A percentile compares a stretch with the other conserved stretches of the same genome.
phyloP scores from a whole-genome alignment of 805 yeast genomes.

The Saturnispora ahearnii region DNA sequence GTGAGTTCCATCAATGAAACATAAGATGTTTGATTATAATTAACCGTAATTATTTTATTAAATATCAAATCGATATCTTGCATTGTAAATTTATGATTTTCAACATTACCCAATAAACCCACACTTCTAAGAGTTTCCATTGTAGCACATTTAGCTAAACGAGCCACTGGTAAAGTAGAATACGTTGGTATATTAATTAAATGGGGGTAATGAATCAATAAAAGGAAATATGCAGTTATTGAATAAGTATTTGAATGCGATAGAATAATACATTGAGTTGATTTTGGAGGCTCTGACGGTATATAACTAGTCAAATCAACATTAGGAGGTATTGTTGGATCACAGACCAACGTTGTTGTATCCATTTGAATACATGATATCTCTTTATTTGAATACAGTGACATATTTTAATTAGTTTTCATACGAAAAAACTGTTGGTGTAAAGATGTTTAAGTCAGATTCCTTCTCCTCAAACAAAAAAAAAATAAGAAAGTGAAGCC shows the following conservation, averaged over 20 bases:
- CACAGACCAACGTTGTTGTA: not conserved
- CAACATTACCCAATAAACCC: constrained; percentile 69
- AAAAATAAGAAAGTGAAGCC: not conserved
- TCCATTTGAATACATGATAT: not conserved
- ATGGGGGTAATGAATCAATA: constrained; percentile 52
- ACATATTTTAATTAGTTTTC: not conserved
- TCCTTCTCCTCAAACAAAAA: not conserved
- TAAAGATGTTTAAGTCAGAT: not conserved
- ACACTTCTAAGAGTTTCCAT: constrained; percentile 69
- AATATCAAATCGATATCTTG: constrained; percentile 28
- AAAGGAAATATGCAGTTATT: constrained; percentile 66
- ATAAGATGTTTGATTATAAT: constrained; percentile 68
- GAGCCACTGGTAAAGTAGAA: constrained; percentile 83
- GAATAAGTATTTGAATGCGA: constrained; percentile 81
- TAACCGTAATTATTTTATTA: constrained; percentile 59
- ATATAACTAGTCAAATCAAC: constrained; percentile 11
- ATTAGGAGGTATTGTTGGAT: not conserved
- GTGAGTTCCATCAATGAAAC: constrained; percentile 41
- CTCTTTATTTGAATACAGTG: not conserved
- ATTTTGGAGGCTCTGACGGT: constrained; percentile 11
- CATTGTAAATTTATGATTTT: constrained; percentile 40
- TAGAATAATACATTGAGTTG: constrained; percentile 37
- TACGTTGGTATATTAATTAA: constrained; percentile 64
- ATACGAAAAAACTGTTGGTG: not conserved
- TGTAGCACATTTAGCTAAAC: constrained; percentile 76